Evolutionary conservation across 2,329 filamentous ascomycete genomes (phyloP).

Genomic region (Phialophora verrucosa): DNA sequence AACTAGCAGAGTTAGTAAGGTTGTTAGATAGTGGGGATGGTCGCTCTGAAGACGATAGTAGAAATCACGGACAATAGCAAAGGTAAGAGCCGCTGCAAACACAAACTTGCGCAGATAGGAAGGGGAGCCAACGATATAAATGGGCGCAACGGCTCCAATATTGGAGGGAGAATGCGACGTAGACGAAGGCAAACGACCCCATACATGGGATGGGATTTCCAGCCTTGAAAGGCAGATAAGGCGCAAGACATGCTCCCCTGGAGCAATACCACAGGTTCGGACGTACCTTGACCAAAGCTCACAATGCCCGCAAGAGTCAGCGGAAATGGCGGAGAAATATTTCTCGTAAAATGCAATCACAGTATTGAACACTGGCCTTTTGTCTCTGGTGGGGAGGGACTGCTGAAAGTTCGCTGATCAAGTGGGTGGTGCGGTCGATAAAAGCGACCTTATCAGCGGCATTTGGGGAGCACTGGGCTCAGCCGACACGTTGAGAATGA

Average conservation of each 20-base stretch:
- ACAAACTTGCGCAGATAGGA: neutral
- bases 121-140: neutral
- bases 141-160: neutral
- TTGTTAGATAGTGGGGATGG: neutral
- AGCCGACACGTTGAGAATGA: slow-evolving; percentile 9
- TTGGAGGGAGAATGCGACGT: neutral
- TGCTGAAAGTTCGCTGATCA: neutral
- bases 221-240: slow-evolving; percentile 13
- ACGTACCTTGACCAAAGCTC: neutral
- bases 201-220: slow-evolving; percentile 4
- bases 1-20: slow-evolving; percentile 17
- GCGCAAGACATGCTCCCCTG: neutral
- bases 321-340: neutral
- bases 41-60: neutral
- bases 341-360: neutral
- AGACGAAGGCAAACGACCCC: slow-evolving; percentile 1
- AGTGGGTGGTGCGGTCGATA: slow-evolving; percentile 10
- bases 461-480: slow-evolving; percentile 7
- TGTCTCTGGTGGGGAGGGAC: neutral
- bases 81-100: neutral
- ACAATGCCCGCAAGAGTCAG: neutral
- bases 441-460: slow-evolving; percentile 20
- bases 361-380: neutral
- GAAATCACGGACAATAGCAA: neutral
- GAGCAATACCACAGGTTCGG: neutral